Percentiles rank a stretch among this genome's conserved stretches.
These are phyloP conservation scores for Oldenlandia corymbosa DNA, from an alignment of 257 asterid species.

Conservation along the genomic window DNA sequence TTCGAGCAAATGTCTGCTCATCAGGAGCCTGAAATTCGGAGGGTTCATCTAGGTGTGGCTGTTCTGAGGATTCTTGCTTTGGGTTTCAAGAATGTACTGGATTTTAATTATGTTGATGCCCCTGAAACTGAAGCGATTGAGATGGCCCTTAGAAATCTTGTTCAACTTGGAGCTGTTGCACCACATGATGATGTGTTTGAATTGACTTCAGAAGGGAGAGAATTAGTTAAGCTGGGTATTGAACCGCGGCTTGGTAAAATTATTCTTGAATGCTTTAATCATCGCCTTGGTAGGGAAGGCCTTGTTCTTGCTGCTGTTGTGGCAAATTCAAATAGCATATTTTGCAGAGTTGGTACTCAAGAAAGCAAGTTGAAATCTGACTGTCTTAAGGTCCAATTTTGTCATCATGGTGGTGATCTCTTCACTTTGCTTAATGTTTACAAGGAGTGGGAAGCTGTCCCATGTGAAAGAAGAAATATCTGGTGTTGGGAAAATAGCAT, in stretches of 20 bases:
- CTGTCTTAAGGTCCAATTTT: slow-evolving; percentile 78
- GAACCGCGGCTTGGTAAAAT: slow-evolving; percentile 94
- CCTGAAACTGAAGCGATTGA: slow-evolving; percentile 65
- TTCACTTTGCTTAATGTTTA: slow-evolving; percentile 91
- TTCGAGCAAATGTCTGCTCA: slow-evolving; percentile 62
- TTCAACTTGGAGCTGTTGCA: slow-evolving; percentile 67
- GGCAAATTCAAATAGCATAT: slow-evolving; percentile 85
- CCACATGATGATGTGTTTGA: slow-evolving; percentile 32
- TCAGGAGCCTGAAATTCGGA: slow-evolving; percentile 87
- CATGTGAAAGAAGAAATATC: slow-evolving; percentile 39
- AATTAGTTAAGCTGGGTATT: slow-evolving; percentile 77
- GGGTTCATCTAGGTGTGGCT: slow-evolving; percentile 89
- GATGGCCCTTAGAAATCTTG: slow-evolving; percentile 66
- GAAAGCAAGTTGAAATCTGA: slow-evolving; percentile 72
- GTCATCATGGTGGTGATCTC: slow-evolving; percentile 83
- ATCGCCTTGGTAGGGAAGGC: slow-evolving; percentile 73
- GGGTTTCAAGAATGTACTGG: slow-evolving; percentile 61
- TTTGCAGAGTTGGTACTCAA: slow-evolving; percentile 78
- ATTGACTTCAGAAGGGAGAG: slow-evolving; percentile 57
- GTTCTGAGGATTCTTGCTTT: slow-evolving; percentile 82
- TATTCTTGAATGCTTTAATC: slow-evolving; percentile 52
- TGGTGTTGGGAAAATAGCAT: slow-evolving; percentile 98
- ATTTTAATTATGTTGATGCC: slow-evolving; percentile 82
- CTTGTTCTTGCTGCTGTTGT: slow-evolving; percentile 88
- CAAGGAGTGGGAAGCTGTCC: slow-evolving; percentile 70